Conservation (phyloP, 345 rosid species). For the Salix brachista region DNA sequence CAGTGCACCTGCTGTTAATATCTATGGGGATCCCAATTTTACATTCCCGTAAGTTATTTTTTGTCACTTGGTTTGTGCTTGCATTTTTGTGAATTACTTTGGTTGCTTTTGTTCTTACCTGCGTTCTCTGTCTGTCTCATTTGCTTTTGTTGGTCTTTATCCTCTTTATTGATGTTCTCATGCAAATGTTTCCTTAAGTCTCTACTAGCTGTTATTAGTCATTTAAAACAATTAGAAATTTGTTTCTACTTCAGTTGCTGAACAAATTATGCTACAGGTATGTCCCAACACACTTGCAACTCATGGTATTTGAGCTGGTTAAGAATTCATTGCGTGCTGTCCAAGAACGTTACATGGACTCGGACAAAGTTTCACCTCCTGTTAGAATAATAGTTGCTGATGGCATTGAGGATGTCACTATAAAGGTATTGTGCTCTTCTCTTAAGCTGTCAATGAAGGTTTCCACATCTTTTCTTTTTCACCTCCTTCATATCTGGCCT, state of each 20-base stretch:
- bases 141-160: too few species aligned
- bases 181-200: not conserved
- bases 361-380: conserved; percentile 72
- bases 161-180: not conserved
- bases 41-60: conserved; percentile 78
- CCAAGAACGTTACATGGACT: conserved; percentile 76
- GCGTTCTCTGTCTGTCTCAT: not conserved
- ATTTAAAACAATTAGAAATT: not conserved
- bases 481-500: not conserved
- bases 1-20: conserved; percentile 66
- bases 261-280: conserved; percentile 39
- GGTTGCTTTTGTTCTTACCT: not conserved
- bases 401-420: conserved; percentile 93
- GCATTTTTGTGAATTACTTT: not conserved
- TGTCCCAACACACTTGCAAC: conserved; percentile 87
- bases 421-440: conserved; percentile 47
- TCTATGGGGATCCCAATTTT: conserved; percentile 86
- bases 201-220: not conserved
- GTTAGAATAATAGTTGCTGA: conserved; percentile 84
- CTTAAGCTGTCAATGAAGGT: not conserved
- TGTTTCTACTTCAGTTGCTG: not conserved
- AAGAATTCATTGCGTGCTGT: conserved; percentile 95
- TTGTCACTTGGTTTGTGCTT: not conserved
- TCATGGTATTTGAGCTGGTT: conserved; percentile 92
- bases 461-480: not conserved